Base-by-base conservation (phyloP, 768 basidiomycete species). In the Rhizopogon sp. region DNA sequence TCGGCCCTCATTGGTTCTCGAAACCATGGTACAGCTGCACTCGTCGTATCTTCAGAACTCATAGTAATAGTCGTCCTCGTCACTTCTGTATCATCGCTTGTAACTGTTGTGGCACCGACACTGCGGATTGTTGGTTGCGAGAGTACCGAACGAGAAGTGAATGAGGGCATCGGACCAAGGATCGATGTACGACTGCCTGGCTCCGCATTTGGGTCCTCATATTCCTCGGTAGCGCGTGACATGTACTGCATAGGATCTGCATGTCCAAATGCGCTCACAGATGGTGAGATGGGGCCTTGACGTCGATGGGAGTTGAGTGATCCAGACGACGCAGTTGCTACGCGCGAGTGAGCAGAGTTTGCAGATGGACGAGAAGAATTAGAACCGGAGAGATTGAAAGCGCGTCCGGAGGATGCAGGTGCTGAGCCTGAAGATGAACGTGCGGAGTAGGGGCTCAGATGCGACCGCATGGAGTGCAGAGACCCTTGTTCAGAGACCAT, bases 401-500 rank as follows among this genome's bases (percentile, higher is more conserved):
- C 68, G 28, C 76, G 75, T 7, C 71, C 72, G 6, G 75, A 68
- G 3, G 82, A 79, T 6, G 76, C 69, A 6, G 82, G 73, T 8
- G 76, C 79, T 7, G 85, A 86, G 43, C 80, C 79, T 25, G 78
- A 72, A 37, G 35, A 52, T 0, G 82, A 80, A 43, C 76, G 75
- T 28, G 63, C 65, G 1, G 76, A 70, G 14, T 70, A 64, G 0
- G 83, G 81, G 59, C 74, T 75, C 17, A 84, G 66, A 52, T 80
- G 79, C 1, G 85, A 84, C 20, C 74, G 76, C 74, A 81, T 77
- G 0, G 87, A 88, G 60, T 84, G 79, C 10, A 89, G 66, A 0
- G 88, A 89, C 25, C 79, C 83, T 59, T 78, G 77, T 60, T 88
- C 84, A 22, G 87, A 85, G n/a, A 66, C 66, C 42, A 76, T 62